Percentiles rank a stretch among this genome's conserved stretches.
These are phyloP conservation scores for Akanthomyces muscarius DNA, from an alignment of 2,329 filamentous ascomycete species.

Conservation along the genomic window DNA sequence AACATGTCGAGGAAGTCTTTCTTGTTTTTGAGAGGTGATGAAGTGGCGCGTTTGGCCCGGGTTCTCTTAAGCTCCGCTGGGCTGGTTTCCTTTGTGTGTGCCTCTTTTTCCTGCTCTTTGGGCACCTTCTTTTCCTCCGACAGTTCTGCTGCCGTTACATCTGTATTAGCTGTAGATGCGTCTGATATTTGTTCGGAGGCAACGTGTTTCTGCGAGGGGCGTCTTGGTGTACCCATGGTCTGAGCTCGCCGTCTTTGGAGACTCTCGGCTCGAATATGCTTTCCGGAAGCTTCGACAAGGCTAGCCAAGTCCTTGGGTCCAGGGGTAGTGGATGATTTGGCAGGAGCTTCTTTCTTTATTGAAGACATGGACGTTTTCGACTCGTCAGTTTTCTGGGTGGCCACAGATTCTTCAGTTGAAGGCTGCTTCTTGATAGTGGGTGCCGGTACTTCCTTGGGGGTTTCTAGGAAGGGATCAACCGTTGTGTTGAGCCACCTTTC, in stretches of 20 bases:
- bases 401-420: not conserved
- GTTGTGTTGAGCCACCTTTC: constrained; percentile 63
- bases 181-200: not conserved
- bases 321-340: not conserved
- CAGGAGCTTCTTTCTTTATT: not conserved
- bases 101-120: constrained; percentile 25
- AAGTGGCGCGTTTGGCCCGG: constrained; percentile 48
- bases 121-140: not conserved
- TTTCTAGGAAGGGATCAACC: constrained; percentile 58
- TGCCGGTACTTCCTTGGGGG: constrained; percentile 17
- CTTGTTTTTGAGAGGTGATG: constrained; percentile 49
- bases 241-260: constrained; percentile 2
- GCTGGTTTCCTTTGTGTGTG: constrained; percentile 19
- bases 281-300: not conserved
- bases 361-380: not conserved
- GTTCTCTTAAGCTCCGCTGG: constrained; percentile 50
- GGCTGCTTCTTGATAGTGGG: constrained; percentile 7
- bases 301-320: not conserved
- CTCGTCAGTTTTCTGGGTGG: not conserved
- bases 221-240: constrained; percentile 1
- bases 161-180: not conserved
- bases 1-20: constrained; percentile 55
- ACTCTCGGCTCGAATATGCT: constrained; percentile 1
- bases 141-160: constrained; percentile 13
- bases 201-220: not conserved